A percentile compares a stretch with the other conserved stretches of the same genome.
Evolutionary conservation across 306 rosid species (phyloP).

Genomic region (Canavalia gladiata): DNA sequence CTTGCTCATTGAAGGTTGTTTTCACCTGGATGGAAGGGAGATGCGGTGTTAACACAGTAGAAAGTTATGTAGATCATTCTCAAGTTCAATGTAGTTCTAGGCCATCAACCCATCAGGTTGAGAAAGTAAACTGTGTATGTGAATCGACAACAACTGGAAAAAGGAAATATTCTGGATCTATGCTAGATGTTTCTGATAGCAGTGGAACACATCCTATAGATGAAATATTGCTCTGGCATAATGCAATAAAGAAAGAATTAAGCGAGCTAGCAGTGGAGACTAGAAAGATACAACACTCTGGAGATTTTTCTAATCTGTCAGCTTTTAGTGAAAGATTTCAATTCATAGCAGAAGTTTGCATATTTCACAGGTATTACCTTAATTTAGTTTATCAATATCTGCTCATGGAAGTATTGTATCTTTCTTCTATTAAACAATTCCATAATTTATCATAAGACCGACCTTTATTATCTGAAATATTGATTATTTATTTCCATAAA

Average conservation of each 20-base stretch:
- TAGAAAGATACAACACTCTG: conserved; percentile 59
- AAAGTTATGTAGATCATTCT: conserved; percentile 60
- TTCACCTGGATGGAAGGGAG: conserved; percentile 93
- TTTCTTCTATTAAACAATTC: conserved; percentile 38
- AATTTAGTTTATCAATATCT: conserved; percentile 40
- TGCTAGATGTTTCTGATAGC: conserved; percentile 63
- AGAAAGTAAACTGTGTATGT: conserved; percentile 64
- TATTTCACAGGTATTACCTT: conserved; percentile 87
- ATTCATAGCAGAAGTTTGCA: conserved; percentile 94
- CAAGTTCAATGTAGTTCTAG: conserved; percentile 59
- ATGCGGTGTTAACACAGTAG: conserved; percentile 46
- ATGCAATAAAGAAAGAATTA: conserved; percentile 89
- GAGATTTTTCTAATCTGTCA: conserved; percentile 82
- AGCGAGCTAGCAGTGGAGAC: conserved; percentile 80
- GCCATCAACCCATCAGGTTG: conserved; percentile 58
- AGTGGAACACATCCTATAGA: conserved; percentile 81
- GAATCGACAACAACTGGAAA: conserved; percentile 73
- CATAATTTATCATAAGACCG: conserved; percentile 18
- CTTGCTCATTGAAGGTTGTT: conserved; percentile 76
- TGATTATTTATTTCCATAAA: conserved; percentile 45
- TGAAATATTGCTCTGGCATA: conserved; percentile 97
- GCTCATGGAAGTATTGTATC: conserved; percentile 32
- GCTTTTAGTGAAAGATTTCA: conserved; percentile 90
- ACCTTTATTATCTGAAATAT: conserved; percentile 44
- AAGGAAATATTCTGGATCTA: conserved; percentile 77